These are phyloP conservation scores for Corynascus novoguineensis DNA, from an alignment of 495 filamentous ascomycete species.

Conservation along the genomic window DNA sequence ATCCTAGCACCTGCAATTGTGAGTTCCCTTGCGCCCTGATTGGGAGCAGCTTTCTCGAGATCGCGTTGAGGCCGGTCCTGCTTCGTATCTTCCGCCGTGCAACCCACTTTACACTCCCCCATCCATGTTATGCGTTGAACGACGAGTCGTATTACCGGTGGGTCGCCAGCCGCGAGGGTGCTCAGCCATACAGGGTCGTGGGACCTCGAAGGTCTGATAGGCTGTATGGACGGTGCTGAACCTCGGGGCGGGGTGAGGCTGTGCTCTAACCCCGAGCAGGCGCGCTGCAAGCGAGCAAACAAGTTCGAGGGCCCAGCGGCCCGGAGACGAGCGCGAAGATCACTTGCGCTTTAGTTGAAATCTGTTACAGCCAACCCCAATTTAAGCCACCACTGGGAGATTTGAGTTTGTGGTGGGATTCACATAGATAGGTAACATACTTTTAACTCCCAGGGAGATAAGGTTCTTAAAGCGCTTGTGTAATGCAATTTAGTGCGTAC, in stretches of 20 bases:
- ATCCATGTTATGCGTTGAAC: too few species aligned
- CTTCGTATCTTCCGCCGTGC: slow-evolving; percentile 4
- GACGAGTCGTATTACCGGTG: slow-evolving; percentile 8
- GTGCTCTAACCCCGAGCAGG: slow-evolving; percentile 1
- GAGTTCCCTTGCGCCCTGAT: neutral
- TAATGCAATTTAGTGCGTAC: too few species aligned
- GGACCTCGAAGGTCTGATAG: slow-evolving; percentile 16
- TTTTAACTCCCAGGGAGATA: too few species aligned
- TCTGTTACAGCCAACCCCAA: neutral
- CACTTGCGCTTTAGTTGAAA: neutral
- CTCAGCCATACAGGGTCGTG: slow-evolving; percentile 12
- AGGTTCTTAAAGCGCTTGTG: too few species aligned
- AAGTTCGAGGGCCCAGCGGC: neutral
- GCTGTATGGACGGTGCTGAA: slow-evolving; percentile 15
- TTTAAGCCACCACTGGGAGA: neutral
- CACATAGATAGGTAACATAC: too few species aligned
- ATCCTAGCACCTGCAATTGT: neutral
- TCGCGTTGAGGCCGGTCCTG: neutral
- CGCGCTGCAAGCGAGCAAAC: neutral
- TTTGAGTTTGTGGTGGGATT: too few species aligned
- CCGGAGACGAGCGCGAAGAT: neutral
- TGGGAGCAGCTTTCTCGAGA: neutral
- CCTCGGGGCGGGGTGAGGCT: slow-evolving; percentile 22
- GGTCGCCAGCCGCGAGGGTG: slow-evolving; percentile 7
- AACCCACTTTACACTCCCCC: neutral